phyloP scores from a whole-genome alignment of 2,329 filamentous ascomycete genomes.

The Trichocomaceae sp. region DNA sequence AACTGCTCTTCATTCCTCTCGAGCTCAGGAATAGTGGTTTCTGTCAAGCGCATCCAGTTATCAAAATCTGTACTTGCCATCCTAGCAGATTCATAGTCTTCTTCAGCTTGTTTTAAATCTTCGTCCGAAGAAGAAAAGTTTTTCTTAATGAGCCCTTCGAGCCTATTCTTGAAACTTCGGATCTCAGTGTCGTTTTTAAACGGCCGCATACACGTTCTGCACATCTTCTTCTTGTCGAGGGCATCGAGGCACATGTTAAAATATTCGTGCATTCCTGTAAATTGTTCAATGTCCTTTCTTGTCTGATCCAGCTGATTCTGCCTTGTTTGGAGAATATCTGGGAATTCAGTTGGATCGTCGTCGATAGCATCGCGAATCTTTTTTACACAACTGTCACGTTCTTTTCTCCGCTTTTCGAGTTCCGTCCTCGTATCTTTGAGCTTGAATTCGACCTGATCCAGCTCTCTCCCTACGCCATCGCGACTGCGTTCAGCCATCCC shows the following conservation, averaged over 20 bases:
- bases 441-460: slow-evolving; percentile 69
- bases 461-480: slow-evolving; percentile 63
- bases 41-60: slow-evolving; percentile 61
- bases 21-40: slow-evolving; percentile 62
- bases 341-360: slow-evolving; percentile 45
- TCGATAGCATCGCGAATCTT: slow-evolving; percentile 56
- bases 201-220: slow-evolving; percentile 65
- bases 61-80: slow-evolving; percentile 65
- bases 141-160: slow-evolving; percentile 52
- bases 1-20: slow-evolving; percentile 57
- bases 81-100: slow-evolving; percentile 56
- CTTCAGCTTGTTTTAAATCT: slow-evolving; percentile 56
- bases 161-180: slow-evolving; percentile 57
- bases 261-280: slow-evolving; percentile 62
- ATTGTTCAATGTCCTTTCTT: slow-evolving; percentile 61
- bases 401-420: slow-evolving; percentile 56
- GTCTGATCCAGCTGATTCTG: slow-evolving; percentile 47
- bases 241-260: slow-evolving; percentile 61
- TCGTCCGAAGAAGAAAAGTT: slow-evolving; percentile 54
- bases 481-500: slow-evolving; percentile 62
- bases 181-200: slow-evolving; percentile 58
- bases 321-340: slow-evolving; percentile 46
- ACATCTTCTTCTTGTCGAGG: slow-evolving; percentile 63
- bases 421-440: slow-evolving; percentile 60
- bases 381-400: slow-evolving; percentile 56